Percentiles rank a stretch among this genome's conserved stretches.
phyloP scores from a whole-genome alignment of 148 eudicot species.

The Chenopodium quinoa region DNA sequence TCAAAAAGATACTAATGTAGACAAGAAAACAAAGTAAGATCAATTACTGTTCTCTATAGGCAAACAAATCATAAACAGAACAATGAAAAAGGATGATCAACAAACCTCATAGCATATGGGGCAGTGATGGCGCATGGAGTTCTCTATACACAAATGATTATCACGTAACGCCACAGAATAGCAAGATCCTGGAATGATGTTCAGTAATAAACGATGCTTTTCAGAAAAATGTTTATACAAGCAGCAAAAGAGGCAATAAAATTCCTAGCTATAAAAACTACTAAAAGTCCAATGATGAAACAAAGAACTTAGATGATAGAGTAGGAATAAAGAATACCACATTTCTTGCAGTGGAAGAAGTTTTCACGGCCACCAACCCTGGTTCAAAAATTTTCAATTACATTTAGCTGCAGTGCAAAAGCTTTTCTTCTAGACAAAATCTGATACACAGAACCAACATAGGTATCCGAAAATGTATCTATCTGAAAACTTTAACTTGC shows the following conservation, averaged over 20 bases:
- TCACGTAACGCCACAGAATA: conserved; percentile 63
- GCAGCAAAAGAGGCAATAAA: not conserved
- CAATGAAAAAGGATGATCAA: not conserved
- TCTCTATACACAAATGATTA: conserved; percentile 84
- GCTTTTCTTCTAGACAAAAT: not conserved
- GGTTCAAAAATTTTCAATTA: conserved; percentile 7
- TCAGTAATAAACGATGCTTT: not conserved
- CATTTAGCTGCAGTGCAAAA: conserved; percentile 3
- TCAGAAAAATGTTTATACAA: not conserved
- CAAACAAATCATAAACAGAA: not conserved
- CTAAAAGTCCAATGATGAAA: not conserved
- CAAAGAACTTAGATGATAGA: not conserved
- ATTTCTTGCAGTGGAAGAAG: conserved; percentile 91
- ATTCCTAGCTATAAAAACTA: not conserved
- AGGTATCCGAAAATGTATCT: not conserved
- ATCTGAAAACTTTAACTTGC: not conserved
- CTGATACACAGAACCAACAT: conserved; percentile 1
- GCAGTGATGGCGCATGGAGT: conserved; percentile 94
- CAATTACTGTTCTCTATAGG: not conserved
- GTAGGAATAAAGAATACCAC: conserved; percentile 53
- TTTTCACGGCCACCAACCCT: conserved; percentile 96
- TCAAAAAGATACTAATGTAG: conserved; percentile 80
- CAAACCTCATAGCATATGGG: conserved; percentile 94
- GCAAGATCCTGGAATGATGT: conserved; percentile 62
- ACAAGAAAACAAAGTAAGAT: conserved; percentile 10